phyloP scores from a whole-genome alignment of 129 eudicot genomes.

The Mikania micrantha region DNA sequence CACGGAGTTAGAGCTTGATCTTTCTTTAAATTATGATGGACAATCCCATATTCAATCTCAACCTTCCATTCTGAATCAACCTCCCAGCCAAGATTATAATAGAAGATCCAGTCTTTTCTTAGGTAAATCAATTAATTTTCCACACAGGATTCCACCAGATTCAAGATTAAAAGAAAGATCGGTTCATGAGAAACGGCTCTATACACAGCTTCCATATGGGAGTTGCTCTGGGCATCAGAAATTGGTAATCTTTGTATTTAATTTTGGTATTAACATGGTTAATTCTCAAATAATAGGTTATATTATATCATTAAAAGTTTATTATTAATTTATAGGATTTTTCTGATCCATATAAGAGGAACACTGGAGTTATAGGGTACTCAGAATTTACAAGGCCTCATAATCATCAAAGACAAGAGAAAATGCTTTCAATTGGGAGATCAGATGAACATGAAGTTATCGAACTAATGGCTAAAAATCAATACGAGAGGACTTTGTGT shows the following conservation, averaged over 20 bases:
- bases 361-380: conserved; percentile 29
- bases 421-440: conserved; percentile 24
- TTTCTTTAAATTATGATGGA: conserved; percentile 37
- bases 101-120: conserved; percentile 21
- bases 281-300: neutral
- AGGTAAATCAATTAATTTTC: conserved; percentile 27
- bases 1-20: conserved; percentile 39
- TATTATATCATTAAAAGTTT: conserved; percentile 23
- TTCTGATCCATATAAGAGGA: conserved; percentile 29
- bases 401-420: conserved; percentile 34
- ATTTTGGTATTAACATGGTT: neutral
- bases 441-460: conserved; percentile 75
- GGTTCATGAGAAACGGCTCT: conserved; percentile 19
- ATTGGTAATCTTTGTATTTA: conserved; percentile 26
- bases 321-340: conserved; percentile 31
- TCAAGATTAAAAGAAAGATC: conserved; percentile 12
- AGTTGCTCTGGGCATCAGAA: conserved; percentile 28
- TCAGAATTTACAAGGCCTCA: conserved; percentile 25
- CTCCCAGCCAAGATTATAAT: conserved; percentile 11
- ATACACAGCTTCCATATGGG: conserved; percentile 19
- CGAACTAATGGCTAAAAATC: conserved; percentile 75
- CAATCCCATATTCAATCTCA: neutral
- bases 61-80: conserved; percentile 12
- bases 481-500: conserved; percentile 48
- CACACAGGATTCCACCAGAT: neutral